phyloP scores from a whole-genome alignment of 805 yeast genomes.

The Millerozyma miso region DNA sequence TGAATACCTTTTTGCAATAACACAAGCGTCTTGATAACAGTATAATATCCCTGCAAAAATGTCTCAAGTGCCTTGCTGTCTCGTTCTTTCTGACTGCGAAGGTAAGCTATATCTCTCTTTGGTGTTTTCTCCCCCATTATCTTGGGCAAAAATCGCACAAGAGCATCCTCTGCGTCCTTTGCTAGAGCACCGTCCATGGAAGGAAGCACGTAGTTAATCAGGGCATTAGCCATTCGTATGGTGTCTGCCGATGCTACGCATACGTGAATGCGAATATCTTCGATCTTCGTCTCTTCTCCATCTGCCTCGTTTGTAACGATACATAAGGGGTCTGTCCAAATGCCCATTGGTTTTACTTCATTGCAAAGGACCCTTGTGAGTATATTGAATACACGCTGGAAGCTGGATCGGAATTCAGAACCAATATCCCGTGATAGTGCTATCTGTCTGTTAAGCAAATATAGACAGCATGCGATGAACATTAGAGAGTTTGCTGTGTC shows the following conservation, averaged over 20 bases:
- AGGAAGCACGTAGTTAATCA: background rate
- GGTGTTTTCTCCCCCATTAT: background rate
- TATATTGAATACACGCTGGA: constrained; percentile 15
- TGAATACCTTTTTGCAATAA: background rate
- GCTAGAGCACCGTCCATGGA: background rate
- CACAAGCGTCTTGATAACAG: background rate
- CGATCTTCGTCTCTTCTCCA: constrained; percentile 13
- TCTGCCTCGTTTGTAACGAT: constrained; percentile 13
- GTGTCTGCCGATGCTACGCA: constrained; percentile 33
- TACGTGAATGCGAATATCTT: constrained; percentile 24
- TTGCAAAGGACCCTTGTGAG: constrained; percentile 14
- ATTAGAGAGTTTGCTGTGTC: background rate
- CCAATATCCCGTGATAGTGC: constrained; percentile 3
- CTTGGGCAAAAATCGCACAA: background rate
- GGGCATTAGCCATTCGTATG: constrained; percentile 18
- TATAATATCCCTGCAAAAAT: background rate
- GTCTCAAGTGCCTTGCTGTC: background rate
- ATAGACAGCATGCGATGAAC: constrained; percentile 15
- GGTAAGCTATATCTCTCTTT: background rate
- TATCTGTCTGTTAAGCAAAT: constrained; percentile 20
- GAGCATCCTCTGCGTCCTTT: background rate
- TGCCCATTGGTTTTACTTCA: constrained; percentile 13
- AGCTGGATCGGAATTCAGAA: constrained; percentile 7
- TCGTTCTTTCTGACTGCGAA: background rate
- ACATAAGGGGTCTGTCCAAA: constrained; percentile 35